These are phyloP conservation scores for Craterostigma plantagineum DNA, from an alignment of 257 asterid species.

Conservation along the genomic window DNA sequence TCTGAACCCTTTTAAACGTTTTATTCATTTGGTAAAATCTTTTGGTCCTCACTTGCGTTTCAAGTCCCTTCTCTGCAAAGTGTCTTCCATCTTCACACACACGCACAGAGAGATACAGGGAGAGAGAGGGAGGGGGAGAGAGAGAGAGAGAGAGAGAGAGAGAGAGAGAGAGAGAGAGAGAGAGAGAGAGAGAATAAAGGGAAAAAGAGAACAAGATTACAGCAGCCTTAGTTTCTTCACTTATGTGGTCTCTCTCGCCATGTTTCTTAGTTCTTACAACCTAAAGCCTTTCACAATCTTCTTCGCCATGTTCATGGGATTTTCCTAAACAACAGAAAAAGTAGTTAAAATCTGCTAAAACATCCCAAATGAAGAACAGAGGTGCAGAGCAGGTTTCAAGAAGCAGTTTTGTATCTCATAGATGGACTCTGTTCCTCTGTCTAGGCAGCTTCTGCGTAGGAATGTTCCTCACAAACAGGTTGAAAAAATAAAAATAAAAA, in stretches of 20 bases:
- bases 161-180: conserved; percentile 1
- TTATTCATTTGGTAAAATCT: too few species aligned
- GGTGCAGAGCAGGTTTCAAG: conserved; percentile 20
- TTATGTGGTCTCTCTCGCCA: too few species aligned
- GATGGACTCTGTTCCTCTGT: conserved; percentile 73
- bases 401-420: conserved; percentile 36
- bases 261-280: too few species aligned
- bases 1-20: too few species aligned
- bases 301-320: conserved; percentile 17
- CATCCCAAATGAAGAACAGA: neutral
- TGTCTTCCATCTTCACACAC: conserved; percentile 10
- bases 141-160: too few species aligned
- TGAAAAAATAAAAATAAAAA: conserved; percentile 1
- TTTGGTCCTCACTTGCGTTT: conserved; percentile 35
- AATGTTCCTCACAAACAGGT: conserved; percentile 74
- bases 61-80: conserved; percentile 93
- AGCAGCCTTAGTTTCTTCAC: conserved; percentile 16
- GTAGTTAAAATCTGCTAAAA: too few species aligned
- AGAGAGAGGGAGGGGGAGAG: too few species aligned
- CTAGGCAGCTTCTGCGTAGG: conserved; percentile 61
- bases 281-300: conserved; percentile 5
- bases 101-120: neutral
- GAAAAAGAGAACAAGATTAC: conserved; percentile 26
- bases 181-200: conserved; percentile 11
- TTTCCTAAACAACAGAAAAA: conserved; percentile 16